These are phyloP conservation scores for Bathelium albidoporum DNA, from an alignment of 495 filamentous ascomycete genomes.

Conservation along the genomic window DNA sequence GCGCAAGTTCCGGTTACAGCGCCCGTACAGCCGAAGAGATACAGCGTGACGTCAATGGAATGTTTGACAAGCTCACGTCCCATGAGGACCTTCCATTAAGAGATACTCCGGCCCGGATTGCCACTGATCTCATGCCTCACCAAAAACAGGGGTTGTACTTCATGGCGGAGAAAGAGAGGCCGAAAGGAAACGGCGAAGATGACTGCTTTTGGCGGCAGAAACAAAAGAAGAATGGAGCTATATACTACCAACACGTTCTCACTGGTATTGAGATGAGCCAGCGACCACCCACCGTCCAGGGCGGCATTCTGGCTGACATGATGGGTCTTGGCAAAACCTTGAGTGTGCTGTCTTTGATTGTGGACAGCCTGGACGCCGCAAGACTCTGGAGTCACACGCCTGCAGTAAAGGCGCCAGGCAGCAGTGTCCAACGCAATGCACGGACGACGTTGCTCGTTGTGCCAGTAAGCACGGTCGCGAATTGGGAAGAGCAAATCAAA, in stretches of 20 bases:
- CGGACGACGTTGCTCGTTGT: constrained; percentile 81
- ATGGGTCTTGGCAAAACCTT: constrained; percentile 97
- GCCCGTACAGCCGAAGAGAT: constrained; percentile 72
- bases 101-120: constrained; percentile 50
- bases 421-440: constrained; percentile 48
- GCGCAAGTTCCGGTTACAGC: constrained; percentile 4
- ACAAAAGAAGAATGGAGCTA: constrained; percentile 38
- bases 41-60: constrained; percentile 66
- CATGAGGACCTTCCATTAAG: constrained; percentile 66
- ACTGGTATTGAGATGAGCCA: constrained; percentile 53
- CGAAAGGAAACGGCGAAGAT: constrained; percentile 46
- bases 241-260: constrained; percentile 68
- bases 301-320: constrained; percentile 93
- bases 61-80: constrained; percentile 74
- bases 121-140: constrained; percentile 66
- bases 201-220: constrained; percentile 35
- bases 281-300: constrained; percentile 61
- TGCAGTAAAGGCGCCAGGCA: constrained; percentile 28
- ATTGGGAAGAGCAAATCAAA: constrained; percentile 86
- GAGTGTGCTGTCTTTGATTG: constrained; percentile 69
- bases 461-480: constrained; percentile 78
- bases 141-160: constrained; percentile 89
- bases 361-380: constrained; percentile 50
- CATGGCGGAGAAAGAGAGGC: constrained; percentile 70
- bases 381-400: constrained; percentile 42